Evolutionary conservation across 139 green algal genomes (phyloP).

Genomic region (Coelastrella sp.): DNA sequence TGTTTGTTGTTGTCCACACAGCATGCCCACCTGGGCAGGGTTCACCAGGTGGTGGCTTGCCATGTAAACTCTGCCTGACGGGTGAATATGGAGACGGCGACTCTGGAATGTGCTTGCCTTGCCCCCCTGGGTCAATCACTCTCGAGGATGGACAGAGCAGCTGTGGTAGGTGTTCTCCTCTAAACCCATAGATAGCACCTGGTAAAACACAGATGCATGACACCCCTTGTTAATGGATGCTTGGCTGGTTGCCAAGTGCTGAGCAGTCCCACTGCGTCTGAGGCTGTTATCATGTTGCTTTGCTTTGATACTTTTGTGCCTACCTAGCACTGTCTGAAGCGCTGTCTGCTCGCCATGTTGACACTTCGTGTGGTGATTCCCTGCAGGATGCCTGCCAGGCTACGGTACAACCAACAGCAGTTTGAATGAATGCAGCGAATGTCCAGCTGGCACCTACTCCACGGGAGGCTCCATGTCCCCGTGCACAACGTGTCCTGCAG

Average conservation of each 20-base stretch:
- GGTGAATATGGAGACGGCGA: background rate
- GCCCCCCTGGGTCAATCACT: background rate
- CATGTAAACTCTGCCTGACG: background rate
- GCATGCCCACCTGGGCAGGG: background rate
- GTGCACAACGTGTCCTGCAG: background rate
- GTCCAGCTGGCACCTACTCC: background rate
- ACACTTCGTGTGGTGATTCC: background rate
- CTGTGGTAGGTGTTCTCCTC: background rate
- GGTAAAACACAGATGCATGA: too few relatives aligned
- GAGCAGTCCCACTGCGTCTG: too few relatives aligned
- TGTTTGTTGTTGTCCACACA: too few relatives aligned
- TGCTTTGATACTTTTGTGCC: too few relatives aligned
- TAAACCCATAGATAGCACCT: too few relatives aligned
- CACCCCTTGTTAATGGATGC: too few relatives aligned
- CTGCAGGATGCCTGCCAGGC: background rate
- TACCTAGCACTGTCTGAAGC: too few relatives aligned
- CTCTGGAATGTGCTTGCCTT: background rate
- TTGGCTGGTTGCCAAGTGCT: too few relatives aligned
- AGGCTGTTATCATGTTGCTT: too few relatives aligned
- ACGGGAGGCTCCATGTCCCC: background rate
- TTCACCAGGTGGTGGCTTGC: background rate
- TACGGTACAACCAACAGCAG: background rate
- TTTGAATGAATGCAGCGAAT: background rate
- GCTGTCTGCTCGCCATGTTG: too few relatives aligned
- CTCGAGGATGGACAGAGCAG: background rate